These are phyloP conservation scores for Cupressus sempervirens DNA, from an alignment of 75 land plant genomes.

Conservation along the genomic window DNA sequence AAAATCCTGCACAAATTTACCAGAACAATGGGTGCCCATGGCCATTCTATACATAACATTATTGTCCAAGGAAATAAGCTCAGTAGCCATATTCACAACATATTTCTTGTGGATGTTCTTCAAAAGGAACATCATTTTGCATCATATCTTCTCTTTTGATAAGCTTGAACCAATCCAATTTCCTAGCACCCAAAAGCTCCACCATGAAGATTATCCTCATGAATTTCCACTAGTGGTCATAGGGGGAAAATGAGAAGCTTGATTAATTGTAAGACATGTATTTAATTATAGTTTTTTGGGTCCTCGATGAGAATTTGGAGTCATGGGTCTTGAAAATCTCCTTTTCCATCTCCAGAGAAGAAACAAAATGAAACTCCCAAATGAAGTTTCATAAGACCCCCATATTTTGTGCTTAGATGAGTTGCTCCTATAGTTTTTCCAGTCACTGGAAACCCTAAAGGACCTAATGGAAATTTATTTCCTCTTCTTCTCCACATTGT, in stretches of 20 bases:
- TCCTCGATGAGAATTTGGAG: constrained; percentile 26
- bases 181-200: constrained; percentile 39
- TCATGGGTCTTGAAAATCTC: constrained; percentile 48
- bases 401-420: constrained; percentile 23
- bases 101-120: not conserved
- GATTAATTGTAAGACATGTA: constrained; percentile 20
- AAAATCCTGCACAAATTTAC: constrained; percentile 13
- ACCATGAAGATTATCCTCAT: constrained; percentile 43
- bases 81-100: constrained; percentile 21
- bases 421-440: constrained; percentile 29
- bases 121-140: not conserved
- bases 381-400: constrained; percentile 33
- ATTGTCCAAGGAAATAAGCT: constrained; percentile 17
- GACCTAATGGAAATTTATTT: constrained; percentile 26
- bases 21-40: constrained; percentile 22
- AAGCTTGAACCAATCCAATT: not conserved
- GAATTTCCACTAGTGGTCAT: constrained; percentile 49
- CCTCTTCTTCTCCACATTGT: not conserved
- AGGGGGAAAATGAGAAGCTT: constrained; percentile 35
- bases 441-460: constrained; percentile 21
- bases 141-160: not conserved
- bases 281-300: constrained; percentile 16
- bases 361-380: constrained; percentile 46
- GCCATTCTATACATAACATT: constrained; percentile 35
- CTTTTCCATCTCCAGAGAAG: constrained; percentile 39